phyloP scores from a whole-genome alignment of 805 yeast species.

The Schwanniomyces vanrijiae region DNA sequence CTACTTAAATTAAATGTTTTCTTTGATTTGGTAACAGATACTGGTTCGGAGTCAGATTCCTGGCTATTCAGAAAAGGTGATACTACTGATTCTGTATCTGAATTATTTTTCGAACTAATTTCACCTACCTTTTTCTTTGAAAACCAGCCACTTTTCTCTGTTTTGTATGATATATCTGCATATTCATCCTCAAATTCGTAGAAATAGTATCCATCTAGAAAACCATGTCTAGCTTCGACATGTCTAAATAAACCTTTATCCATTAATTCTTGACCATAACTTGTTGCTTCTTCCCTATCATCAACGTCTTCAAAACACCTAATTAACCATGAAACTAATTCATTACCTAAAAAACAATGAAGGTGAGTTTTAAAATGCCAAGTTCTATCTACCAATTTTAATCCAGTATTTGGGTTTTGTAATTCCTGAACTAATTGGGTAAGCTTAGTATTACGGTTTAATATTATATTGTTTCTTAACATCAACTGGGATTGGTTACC shows the following conservation, averaged over 20 bases:
- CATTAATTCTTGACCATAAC: slow-evolving; percentile 78
- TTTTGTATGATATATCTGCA: slow-evolving; percentile 28
- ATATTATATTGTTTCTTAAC: slow-evolving; percentile 35
- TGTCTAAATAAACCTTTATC: slow-evolving; percentile 70
- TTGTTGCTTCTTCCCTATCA: slow-evolving; percentile 79
- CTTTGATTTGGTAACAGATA: slow-evolving; percentile 24
- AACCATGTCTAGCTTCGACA: slow-evolving; percentile 79
- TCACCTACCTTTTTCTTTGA: slow-evolving; percentile 18
- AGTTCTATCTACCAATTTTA: slow-evolving; percentile 70
- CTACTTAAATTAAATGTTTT: slow-evolving; percentile 61
- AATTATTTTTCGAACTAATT: slow-evolving; percentile 19
- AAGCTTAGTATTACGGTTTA: slow-evolving; percentile 52
- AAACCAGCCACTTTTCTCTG: slow-evolving; percentile 32
- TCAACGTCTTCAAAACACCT: slow-evolving; percentile 78
- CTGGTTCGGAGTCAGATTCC: slow-evolving; percentile 18
- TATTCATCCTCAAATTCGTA: slow-evolving; percentile 67
- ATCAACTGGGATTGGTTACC: slow-evolving; percentile 36
- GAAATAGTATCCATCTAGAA: slow-evolving; percentile 91
- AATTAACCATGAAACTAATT: slow-evolving; percentile 81
- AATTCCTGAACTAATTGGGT: slow-evolving; percentile 60
- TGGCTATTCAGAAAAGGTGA: slow-evolving; percentile 22
- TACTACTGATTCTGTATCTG: slow-evolving; percentile 27
- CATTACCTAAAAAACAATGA: slow-evolving; percentile 82
- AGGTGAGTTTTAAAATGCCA: slow-evolving; percentile 88
- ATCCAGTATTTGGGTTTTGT: slow-evolving; percentile 61